phyloP scores from a whole-genome alignment of 2,329 filamentous ascomycete genomes.

The Fusarium illudens region DNA sequence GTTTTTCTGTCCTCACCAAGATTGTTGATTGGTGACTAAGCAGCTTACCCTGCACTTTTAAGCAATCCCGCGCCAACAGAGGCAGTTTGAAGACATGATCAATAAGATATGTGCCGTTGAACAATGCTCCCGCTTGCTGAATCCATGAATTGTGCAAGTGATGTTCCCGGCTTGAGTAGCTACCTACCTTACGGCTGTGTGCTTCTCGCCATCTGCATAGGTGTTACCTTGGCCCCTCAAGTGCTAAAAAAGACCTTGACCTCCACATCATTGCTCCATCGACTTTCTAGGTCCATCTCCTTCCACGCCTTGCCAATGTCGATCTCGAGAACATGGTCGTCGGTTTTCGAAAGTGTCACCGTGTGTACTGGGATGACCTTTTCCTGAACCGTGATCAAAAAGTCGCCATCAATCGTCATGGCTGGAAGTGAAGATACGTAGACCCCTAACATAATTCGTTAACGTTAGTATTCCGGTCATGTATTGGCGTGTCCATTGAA shows the following conservation, averaged over 20 bases:
- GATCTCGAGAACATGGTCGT: constrained; percentile 73
- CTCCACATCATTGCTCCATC: constrained; percentile 83
- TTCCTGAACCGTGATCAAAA: constrained; percentile 79
- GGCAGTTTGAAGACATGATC: not conserved
- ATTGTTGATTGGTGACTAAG: not conserved
- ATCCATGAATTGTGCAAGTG: not conserved
- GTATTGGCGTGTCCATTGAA: too few relatives aligned
- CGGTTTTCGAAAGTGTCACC: constrained; percentile 64
- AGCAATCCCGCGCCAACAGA: not conserved
- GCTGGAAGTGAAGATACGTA: constrained; percentile 76
- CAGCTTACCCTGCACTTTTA: not conserved
- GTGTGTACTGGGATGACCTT: constrained; percentile 72
- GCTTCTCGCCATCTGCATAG: not conserved
- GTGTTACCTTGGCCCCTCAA: constrained; percentile 28
- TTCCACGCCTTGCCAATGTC: constrained; percentile 82
- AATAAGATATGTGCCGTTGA: not conserved
- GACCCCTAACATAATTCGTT: constrained; percentile 58
- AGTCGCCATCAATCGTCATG: constrained; percentile 68
- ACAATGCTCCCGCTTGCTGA: not conserved
- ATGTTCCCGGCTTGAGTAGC: not conserved
- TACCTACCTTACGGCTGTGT: not conserved
- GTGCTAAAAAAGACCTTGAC: constrained; percentile 68
- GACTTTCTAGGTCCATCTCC: constrained; percentile 71
- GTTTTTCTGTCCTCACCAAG: not conserved
- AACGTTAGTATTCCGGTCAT: constrained; percentile 1